Evolutionary conservation across 352 stramenopile species (phyloP).

Genomic region (Phytophthora colocasiae): DNA sequence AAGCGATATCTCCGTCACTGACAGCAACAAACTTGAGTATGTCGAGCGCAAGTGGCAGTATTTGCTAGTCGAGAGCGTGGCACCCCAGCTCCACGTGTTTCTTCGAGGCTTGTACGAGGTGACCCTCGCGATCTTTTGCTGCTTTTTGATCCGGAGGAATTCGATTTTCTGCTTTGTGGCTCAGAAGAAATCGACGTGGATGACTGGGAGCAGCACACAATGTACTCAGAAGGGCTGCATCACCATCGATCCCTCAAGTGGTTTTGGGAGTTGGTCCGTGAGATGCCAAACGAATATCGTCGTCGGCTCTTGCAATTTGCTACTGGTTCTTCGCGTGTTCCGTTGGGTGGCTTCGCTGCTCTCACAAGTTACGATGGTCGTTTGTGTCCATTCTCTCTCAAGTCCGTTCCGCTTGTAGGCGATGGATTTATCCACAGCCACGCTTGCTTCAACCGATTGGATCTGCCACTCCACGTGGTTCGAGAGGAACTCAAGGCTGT

Average conservation of each 20-base stretch:
- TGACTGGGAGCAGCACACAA: slow-evolving; percentile 92
- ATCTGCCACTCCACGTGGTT: slow-evolving; percentile 93
- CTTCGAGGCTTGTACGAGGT: slow-evolving; percentile 95
- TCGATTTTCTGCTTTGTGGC: slow-evolving; percentile 95
- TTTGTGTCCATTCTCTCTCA: slow-evolving; percentile 57
- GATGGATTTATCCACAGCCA: slow-evolving; percentile 58
- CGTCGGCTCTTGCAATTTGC: slow-evolving; percentile 58
- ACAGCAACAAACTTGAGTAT: slow-evolving; percentile 93
- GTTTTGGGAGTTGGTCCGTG: slow-evolving; percentile 78
- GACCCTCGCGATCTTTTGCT: slow-evolving; percentile 91
- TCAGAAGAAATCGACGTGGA: slow-evolving; percentile 93
- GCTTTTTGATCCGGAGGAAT: slow-evolving; percentile 95
- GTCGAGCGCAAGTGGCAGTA: slow-evolving; percentile 92
- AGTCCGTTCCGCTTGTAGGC: slow-evolving; percentile 37
- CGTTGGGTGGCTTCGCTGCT: slow-evolving; percentile 48
- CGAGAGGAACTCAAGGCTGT: slow-evolving; percentile 74
- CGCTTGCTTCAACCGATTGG: slow-evolving; percentile 86
- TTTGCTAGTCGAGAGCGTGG: slow-evolving; percentile 89
- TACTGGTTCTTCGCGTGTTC: slow-evolving; percentile 63
- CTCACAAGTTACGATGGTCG: slow-evolving; percentile 60
- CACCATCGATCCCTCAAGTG: slow-evolving; percentile 29
- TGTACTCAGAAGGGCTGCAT: slow-evolving; percentile 36
- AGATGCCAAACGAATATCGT: slow-evolving; percentile 54
- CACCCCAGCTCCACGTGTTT: slow-evolving; percentile 78
- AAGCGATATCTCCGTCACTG: slow-evolving; percentile 81